phyloP scores from a whole-genome alignment of 2,329 filamentous ascomycete species.

The Elsinoe necatrix region DNA sequence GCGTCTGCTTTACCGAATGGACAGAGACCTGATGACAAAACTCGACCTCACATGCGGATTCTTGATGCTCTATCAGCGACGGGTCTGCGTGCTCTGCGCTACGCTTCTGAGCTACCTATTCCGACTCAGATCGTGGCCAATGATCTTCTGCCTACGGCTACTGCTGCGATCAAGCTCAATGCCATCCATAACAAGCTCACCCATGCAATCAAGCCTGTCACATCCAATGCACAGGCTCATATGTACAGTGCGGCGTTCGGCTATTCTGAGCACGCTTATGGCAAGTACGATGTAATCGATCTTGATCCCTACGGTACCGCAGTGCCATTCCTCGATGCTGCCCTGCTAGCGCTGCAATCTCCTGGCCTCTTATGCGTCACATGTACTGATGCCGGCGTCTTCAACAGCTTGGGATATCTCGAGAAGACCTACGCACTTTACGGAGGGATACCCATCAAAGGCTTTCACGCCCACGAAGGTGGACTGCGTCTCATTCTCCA shows the following conservation, averaged over 20 bases:
- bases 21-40: slow-evolving; percentile 16
- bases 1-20: slow-evolving; percentile 12
- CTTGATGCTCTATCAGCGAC: slow-evolving; percentile 92
- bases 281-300: slow-evolving; percentile 84
- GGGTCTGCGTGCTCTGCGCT: slow-evolving; percentile 81
- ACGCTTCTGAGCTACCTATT: slow-evolving; percentile 83
- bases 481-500: slow-evolving; percentile 81
- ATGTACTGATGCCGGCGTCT: slow-evolving; percentile 92
- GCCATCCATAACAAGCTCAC: slow-evolving; percentile 71
- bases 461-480: slow-evolving; percentile 76
- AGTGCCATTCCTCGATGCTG: slow-evolving; percentile 83
- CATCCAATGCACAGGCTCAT: slow-evolving; percentile 76
- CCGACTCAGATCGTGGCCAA: slow-evolving; percentile 58
- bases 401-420: slow-evolving; percentile 85
- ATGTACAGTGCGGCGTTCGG: slow-evolving; percentile 60
- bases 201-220: slow-evolving; percentile 61
- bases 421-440: slow-evolving; percentile 95
- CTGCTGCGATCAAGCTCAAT: slow-evolving; percentile 67
- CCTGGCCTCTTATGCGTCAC: slow-evolving; percentile 90
- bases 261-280: slow-evolving; percentile 31
- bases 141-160: slow-evolving; percentile 57
- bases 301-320: slow-evolving; percentile 94
- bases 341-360: slow-evolving; percentile 77
- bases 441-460: slow-evolving; percentile 79
- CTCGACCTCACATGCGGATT: slow-evolving; percentile 58